phyloP scores from a whole-genome alignment of 352 stramenopile genomes.

The Pilasporangium apinafurcum region DNA sequence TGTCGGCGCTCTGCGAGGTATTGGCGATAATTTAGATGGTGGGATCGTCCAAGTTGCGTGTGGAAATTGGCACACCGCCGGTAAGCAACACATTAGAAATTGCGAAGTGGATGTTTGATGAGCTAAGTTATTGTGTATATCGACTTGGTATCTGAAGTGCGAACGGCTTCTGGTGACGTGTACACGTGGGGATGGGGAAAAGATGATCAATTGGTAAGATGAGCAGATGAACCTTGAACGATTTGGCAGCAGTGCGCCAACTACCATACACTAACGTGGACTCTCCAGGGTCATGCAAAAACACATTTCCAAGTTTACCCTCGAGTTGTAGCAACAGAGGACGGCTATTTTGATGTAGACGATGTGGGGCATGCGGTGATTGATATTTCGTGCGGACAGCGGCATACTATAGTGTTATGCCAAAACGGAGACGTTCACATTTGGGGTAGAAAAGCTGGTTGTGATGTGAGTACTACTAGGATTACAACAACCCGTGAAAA shows the following conservation, averaged over 20 bases:
- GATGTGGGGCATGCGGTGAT: constrained; percentile 17
- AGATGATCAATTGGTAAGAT: constrained; percentile 61
- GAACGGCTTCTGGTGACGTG: constrained; percentile 52
- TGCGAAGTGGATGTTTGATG: background rate
- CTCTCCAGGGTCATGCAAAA: constrained; percentile 10
- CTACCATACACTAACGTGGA: background rate
- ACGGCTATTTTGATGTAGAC: constrained; percentile 13
- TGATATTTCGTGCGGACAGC: constrained; percentile 36
- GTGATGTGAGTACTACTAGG: background rate
- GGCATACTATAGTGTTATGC: constrained; percentile 43
- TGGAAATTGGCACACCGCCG: constrained; percentile 72
- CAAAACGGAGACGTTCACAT: constrained; percentile 35
- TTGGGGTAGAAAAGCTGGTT: constrained; percentile 25
- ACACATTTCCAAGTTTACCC: constrained; percentile 27
- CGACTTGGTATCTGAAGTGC: constrained; percentile 13
- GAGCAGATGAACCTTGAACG: background rate
- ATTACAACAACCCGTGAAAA: background rate
- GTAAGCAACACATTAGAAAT: too few relatives aligned
- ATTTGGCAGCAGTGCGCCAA: background rate
- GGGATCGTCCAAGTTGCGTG: constrained; percentile 44
- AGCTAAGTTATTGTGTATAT: background rate
- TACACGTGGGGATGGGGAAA: constrained; percentile 79
- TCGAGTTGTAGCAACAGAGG: constrained; percentile 29
- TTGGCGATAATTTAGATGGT: constrained; percentile 22
- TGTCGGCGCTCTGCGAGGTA: constrained; percentile 41